Evolutionary conservation across 2,329 filamentous ascomycete species (phyloP).

Genomic region (Lasiodiplodia theobromae): DNA sequence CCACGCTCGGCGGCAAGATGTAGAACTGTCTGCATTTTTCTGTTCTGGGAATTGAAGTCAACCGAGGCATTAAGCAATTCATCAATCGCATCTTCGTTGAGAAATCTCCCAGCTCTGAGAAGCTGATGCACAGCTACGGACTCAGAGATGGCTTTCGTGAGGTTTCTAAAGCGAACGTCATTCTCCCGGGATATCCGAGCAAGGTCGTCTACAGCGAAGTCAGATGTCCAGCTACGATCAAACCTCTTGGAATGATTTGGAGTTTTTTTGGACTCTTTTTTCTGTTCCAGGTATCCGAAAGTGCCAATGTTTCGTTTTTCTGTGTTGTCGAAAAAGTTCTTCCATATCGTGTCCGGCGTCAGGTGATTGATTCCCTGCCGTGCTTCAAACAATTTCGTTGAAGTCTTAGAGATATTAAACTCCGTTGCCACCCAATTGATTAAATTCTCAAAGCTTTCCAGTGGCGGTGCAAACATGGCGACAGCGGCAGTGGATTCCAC

Average conservation of each 20-base stretch:
- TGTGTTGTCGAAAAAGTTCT: neutral
- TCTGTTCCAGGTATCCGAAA: neutral
- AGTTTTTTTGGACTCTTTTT: neutral
- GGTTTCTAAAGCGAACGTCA: neutral
- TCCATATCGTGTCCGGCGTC: neutral
- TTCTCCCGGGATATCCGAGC: neutral
- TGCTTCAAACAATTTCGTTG: slow-evolving; percentile 1
- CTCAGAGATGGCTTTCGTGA: slow-evolving; percentile 7
- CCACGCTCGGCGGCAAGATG: neutral
- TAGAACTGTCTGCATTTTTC: neutral
- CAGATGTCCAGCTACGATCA: neutral
- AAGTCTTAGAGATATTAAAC: neutral
- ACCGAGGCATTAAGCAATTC: slow-evolving; percentile 1
- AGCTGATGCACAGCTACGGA: neutral
- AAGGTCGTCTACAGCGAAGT: neutral
- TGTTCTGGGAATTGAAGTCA: neutral
- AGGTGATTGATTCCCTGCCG: neutral
- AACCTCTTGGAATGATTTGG: neutral
- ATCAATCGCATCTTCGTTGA: neutral
- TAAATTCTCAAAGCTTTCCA: neutral
- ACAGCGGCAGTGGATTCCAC: neutral
- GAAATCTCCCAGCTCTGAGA: neutral
- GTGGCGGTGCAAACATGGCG: neutral
- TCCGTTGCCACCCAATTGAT: neutral
- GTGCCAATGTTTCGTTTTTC: neutral